Conservation (phyloP, 108 stramenopile genomes). For the Pseudonitzschia multiseries region DNA sequence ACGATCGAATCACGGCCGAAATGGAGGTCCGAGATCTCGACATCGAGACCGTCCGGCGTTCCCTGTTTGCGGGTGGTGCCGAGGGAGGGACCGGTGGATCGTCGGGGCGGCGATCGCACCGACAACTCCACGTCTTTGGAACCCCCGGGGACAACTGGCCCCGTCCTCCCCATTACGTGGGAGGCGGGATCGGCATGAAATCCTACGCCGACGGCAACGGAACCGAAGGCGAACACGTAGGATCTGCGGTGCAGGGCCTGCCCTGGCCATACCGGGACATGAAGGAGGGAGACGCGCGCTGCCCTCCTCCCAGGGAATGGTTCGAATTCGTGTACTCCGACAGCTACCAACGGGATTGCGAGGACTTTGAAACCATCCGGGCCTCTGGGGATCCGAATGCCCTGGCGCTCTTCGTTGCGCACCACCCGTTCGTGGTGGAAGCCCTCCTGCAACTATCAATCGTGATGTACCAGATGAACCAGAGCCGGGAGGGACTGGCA, state of each 20-base stretch:
- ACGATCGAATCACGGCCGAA: conserved; percentile 10
- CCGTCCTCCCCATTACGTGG: conserved; percentile 71
- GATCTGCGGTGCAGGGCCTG: conserved; percentile 3
- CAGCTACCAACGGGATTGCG: conserved; percentile 48
- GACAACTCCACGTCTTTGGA: conserved; percentile 64
- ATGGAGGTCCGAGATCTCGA: conserved; percentile 61
- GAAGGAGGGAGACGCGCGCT: conserved; percentile 29
- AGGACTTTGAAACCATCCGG: conserved; percentile 41
- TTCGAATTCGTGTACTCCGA: conserved; percentile 65
- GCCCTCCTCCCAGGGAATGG: conserved; percentile 40
- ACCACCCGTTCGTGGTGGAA: conserved; percentile 71
- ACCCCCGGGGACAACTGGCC: conserved; percentile 50
- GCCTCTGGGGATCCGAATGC: conserved; percentile 69
- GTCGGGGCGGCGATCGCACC: conserved; percentile 15
- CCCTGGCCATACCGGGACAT: conserved; percentile 72
- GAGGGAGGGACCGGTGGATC: conserved; percentile 7
- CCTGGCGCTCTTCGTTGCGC: conserved; percentile 72
- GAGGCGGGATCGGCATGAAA: conserved; percentile 72
- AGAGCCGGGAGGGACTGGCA: conserved; percentile 54
- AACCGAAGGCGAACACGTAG: conserved; percentile 8
- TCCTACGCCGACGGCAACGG: conserved; percentile 32
- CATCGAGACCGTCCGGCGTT: conserved; percentile 57
- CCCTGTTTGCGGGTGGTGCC: conserved; percentile 44
- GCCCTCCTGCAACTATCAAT: conserved; percentile 64
- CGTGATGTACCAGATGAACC: conserved; percentile 72